These are phyloP conservation scores for Daldinia concentrica DNA, from an alignment of 495 filamentous ascomycete genomes.

Conservation along the genomic window DNA sequence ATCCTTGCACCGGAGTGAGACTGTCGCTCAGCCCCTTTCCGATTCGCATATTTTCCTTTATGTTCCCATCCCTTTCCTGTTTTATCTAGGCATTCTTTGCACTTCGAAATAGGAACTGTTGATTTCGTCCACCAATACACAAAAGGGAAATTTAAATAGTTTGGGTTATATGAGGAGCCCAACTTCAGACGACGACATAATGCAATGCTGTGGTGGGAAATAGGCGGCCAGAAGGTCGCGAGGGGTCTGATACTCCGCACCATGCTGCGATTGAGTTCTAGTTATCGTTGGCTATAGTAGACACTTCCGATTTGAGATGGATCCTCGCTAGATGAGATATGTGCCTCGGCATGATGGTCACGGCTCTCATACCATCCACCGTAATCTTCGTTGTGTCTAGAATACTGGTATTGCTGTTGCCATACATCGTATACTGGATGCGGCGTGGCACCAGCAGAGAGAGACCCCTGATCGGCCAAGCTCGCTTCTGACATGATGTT, in stretches of 20 bases:
- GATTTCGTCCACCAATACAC: constrained; percentile 5
- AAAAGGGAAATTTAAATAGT: not conserved
- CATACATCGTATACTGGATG: constrained; percentile 53
- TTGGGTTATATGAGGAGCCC: not conserved
- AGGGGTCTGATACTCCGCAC: constrained; percentile 12
- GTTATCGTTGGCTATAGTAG: constrained; percentile 47
- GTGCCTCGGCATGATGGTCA: constrained; percentile 41
- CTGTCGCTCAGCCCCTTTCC: constrained; percentile 16
- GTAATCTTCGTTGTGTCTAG: constrained; percentile 51
- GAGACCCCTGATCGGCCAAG: constrained; percentile 45
- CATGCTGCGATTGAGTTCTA: not conserved
- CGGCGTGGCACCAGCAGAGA: constrained; percentile 55
- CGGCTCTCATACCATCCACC: constrained; percentile 55
- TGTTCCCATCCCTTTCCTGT: not conserved
- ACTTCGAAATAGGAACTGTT: constrained; percentile 8
- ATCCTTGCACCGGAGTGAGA: constrained; percentile 18
- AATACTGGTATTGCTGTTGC: constrained; percentile 56
- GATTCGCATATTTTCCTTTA: not conserved
- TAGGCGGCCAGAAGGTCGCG: not conserved
- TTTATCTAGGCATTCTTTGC: constrained; percentile 13
- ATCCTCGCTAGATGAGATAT: constrained; percentile 43
- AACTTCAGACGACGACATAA: not conserved
- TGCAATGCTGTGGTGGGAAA: constrained; percentile 2
- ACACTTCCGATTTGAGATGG: constrained; percentile 41
- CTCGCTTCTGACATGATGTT: constrained; percentile 45